Percentiles rank a stretch among this genome's conserved stretches.
phyloP scores from a whole-genome alignment of 441 rosid genomes.

The Eruca vesicaria region DNA sequence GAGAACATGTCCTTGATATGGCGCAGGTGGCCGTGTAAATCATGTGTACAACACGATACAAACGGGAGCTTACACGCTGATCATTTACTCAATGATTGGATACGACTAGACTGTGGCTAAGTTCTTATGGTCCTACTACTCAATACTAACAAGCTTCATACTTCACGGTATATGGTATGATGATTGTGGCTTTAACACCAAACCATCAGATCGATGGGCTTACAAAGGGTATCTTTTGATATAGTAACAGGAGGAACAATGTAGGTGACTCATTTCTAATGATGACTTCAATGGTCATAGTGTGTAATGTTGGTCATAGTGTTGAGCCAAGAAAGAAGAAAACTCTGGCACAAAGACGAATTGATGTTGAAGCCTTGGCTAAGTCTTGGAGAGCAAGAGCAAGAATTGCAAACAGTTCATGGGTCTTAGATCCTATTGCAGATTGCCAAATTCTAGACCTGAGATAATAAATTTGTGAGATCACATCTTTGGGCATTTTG shows the following conservation, averaged over 20 bases:
- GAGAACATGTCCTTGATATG: neutral
- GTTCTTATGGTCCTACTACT: slow-evolving; percentile 70
- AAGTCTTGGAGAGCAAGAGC: slow-evolving; percentile 45
- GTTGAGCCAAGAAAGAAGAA: slow-evolving; percentile 51
- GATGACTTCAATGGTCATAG: slow-evolving; percentile 44
- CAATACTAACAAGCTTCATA: too few relatives aligned
- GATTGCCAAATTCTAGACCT: slow-evolving; percentile 39
- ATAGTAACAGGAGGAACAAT: too few relatives aligned
- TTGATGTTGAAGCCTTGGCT: slow-evolving; percentile 66
- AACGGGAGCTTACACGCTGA: slow-evolving; percentile 46
- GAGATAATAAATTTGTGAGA: neutral
- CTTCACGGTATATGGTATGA: too few relatives aligned
- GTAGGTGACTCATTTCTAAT: too few relatives aligned
- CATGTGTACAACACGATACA: slow-evolving; percentile 57
- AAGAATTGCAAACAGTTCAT: slow-evolving; percentile 63
- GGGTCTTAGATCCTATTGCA: slow-evolving; percentile 82
- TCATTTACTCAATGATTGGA: slow-evolving; percentile 75
- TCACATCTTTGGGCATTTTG: neutral
- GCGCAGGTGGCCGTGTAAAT: slow-evolving; percentile 74
- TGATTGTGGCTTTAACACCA: too few relatives aligned
- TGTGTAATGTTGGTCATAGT: too few relatives aligned
- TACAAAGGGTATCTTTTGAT: too few relatives aligned
- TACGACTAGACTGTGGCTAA: slow-evolving; percentile 53
- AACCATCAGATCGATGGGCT: too few relatives aligned
- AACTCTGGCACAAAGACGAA: slow-evolving; percentile 40